These are phyloP conservation scores for Boletus subluridellus DNA, from an alignment of 1,284 basidiomycete species.

Conservation along the genomic window DNA sequence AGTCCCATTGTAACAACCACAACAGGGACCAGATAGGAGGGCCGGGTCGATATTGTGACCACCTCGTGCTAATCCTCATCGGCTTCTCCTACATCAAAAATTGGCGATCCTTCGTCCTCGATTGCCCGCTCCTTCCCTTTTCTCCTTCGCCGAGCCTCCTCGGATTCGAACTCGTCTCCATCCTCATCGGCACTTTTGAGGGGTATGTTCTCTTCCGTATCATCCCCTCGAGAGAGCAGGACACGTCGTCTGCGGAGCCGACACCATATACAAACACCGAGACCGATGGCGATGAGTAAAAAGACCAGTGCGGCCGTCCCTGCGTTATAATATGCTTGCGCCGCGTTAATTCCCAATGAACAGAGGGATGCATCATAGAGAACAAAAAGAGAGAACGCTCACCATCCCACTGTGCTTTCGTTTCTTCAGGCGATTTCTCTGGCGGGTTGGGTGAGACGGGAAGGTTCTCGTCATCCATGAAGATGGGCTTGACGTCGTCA, in stretches of 20 bases:
- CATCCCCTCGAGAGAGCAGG: conserved; percentile 36
- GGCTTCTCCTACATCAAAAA: conserved; percentile 51
- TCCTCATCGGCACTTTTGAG: conserved; percentile 39
- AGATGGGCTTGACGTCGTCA: conserved; percentile 57
- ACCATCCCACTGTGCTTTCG: conserved; percentile 83
- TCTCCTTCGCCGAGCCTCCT: conserved; percentile 29
- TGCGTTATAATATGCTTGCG: conserved; percentile 77
- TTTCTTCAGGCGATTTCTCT: conserved; percentile 61
- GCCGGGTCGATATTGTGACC: background rate
- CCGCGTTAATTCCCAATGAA: background rate
- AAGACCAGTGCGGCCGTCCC: conserved; percentile 84
- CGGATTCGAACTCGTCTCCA: conserved; percentile 34
- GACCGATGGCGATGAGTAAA: conserved; percentile 64
- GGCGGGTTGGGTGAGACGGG: conserved; percentile 36
- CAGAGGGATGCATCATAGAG: background rate
- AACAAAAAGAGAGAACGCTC: conserved; percentile 18
- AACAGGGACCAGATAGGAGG: background rate
- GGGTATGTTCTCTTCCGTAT: conserved; percentile 53
- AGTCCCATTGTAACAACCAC: background rate
- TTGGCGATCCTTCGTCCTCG: conserved; percentile 25
- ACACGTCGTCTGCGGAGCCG: conserved; percentile 49
- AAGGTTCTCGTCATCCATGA: conserved; percentile 43
- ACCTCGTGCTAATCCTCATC: conserved; percentile 34
- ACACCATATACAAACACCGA: conserved; percentile 74
- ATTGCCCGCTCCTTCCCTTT: conserved; percentile 45